These are phyloP conservation scores for Starmerella cellae DNA, from an alignment of 805 yeast genomes.

Conservation along the genomic window DNA sequence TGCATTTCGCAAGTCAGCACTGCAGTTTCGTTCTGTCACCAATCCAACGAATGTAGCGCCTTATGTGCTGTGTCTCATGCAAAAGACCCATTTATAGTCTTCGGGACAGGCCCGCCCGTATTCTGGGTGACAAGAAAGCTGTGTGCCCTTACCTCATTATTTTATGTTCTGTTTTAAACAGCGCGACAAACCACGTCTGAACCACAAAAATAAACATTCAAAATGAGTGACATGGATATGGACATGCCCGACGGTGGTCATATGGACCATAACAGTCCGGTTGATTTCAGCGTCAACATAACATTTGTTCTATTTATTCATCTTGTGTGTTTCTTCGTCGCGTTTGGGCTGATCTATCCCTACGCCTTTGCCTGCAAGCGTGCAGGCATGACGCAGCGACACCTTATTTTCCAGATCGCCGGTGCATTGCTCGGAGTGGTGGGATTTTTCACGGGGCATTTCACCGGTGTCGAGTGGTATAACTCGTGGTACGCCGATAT, in stretches of 20 bases:
- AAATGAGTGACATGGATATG: conserved; percentile 8
- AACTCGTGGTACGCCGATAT: conserved; percentile 27
- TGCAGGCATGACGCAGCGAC: conserved; percentile 26
- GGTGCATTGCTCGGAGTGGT: conserved; percentile 28
- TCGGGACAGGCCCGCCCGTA: no score
- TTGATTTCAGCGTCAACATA: conserved; percentile 14
- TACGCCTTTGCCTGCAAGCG: conserved; percentile 32
- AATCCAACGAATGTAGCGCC: no score
- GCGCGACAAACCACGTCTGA: no score
- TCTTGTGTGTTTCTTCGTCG: conserved; percentile 26
- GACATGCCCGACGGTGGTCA: conserved; percentile 7
- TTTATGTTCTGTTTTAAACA: no score
- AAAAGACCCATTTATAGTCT: no score
- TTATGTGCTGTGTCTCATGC: no score
- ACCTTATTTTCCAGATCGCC: conserved; percentile 28
- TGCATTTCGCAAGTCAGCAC: no score
- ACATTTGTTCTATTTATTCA: conserved; percentile 23
- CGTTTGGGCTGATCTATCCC: conserved; percentile 32
- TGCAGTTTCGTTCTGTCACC: no score
- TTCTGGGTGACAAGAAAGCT: no score
- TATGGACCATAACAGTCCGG: conserved; percentile 15
- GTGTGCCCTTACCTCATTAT: no score
- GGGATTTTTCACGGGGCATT: conserved; percentile 32
- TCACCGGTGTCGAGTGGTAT: conserved; percentile 27
- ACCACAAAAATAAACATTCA: no score